These are phyloP conservation scores for Metschnikowia lachancei DNA, from an alignment of 805 yeast genomes.

Conservation along the genomic window DNA sequence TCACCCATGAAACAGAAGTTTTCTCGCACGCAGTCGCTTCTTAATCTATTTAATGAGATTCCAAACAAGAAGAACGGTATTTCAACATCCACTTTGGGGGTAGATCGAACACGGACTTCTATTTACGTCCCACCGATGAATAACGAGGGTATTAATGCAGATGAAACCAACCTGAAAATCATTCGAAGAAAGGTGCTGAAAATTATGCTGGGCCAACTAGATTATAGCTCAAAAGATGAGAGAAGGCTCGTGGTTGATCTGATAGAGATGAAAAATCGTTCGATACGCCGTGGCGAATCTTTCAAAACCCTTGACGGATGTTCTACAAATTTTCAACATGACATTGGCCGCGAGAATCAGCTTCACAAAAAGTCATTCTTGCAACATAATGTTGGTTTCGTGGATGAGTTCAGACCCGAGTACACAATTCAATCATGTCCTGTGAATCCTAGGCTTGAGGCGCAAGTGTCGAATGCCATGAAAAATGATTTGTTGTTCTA, in stretches of 20 bases:
- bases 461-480: constrained; percentile 49
- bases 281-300: background rate
- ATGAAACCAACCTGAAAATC: constrained; percentile 5
- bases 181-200: constrained; percentile 4
- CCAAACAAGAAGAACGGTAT: constrained; percentile 15
- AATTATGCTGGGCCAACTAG: constrained; percentile 2
- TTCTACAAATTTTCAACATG: too few relatives aligned
- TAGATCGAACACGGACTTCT: constrained; percentile 10
- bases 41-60: constrained; percentile 21
- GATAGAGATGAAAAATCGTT: background rate
- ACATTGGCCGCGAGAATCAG: background rate
- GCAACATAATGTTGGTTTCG: constrained; percentile 40
- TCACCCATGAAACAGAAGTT: constrained; percentile 10
- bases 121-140: constrained; percentile 7
- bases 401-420: constrained; percentile 53
- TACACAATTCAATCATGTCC: constrained; percentile 57
- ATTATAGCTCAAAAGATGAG: background rate
- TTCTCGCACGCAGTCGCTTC: constrained; percentile 38
- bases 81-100: constrained; percentile 5
- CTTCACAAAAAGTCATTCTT: constrained; percentile 18
- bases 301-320: background rate
- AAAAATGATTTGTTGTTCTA: constrained; percentile 48
- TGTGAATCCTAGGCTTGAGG: constrained; percentile 47
- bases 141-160: background rate
- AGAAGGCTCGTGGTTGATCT: background rate